Percentiles rank a stretch among this genome's conserved stretches.
phyloP scores from a whole-genome alignment of 345 rosid species.

The Pseudoturritis turrita region DNA sequence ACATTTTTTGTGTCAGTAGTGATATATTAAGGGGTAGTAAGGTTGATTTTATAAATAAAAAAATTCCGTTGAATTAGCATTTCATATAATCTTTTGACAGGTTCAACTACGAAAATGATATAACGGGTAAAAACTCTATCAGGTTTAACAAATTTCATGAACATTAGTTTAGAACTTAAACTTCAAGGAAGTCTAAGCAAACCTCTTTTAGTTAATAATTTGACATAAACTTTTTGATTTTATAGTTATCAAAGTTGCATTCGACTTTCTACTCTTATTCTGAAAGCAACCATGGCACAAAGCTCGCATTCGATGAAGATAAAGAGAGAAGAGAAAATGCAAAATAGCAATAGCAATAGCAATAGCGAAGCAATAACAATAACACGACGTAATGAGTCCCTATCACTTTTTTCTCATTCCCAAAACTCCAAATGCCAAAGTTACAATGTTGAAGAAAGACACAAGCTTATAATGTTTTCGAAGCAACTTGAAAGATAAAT shows the following conservation, averaged over 20 bases:
- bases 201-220: no score
- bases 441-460: conserved; percentile 10
- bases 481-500: conserved; percentile 14
- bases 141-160: no score
- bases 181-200: no score
- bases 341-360: neutral
- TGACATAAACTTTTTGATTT: no score
- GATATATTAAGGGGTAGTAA: no score
- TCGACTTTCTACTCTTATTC: neutral
- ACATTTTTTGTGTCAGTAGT: no score
- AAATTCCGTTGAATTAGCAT: no score
- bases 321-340: neutral
- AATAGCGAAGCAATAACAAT: neutral
- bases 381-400: neutral
- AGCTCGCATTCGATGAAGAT: neutral
- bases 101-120: no score
- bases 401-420: neutral
- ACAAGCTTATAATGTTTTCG: conserved; percentile 6
- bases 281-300: neutral
- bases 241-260: neutral
- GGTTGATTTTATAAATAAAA: no score
- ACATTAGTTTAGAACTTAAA: no score
- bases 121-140: no score
- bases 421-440: conserved; percentile 19
- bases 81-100: no score